Evolutionary conservation across 257 asterid genomes (phyloP).

Genomic region (Galeopsis tetrahit): DNA sequence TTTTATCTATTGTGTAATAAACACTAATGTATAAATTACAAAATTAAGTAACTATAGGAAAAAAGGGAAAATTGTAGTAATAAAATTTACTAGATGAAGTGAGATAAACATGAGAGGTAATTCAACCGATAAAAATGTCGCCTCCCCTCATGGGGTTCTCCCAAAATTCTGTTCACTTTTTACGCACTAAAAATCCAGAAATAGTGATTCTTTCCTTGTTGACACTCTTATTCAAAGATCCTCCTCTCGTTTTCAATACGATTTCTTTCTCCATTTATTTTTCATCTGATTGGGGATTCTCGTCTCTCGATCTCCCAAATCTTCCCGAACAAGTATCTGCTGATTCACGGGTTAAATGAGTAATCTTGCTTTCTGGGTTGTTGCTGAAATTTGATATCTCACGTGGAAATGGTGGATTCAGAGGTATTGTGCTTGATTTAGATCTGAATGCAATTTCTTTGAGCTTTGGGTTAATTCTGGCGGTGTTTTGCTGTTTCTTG

Average conservation of each 20-base stretch:
- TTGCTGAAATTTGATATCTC: conserved; percentile 26
- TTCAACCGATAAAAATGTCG: neutral
- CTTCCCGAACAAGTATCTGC: neutral
- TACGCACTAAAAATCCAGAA: conserved; percentile 27
- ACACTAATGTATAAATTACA: neutral
- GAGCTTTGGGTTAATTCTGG: conserved; percentile 8
- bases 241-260: conserved; percentile 33
- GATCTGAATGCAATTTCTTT: conserved; percentile 36
- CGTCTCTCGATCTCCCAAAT: conserved; percentile 25
- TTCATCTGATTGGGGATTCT: conserved; percentile 18
- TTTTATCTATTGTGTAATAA: too few relatives aligned
- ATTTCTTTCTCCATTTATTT: conserved; percentile 27
- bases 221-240: conserved; percentile 35
- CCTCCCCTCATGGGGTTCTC: conserved; percentile 9
- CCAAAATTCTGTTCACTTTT: conserved; percentile 29
- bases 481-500: conserved; percentile 16
- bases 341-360: conserved; percentile 26
- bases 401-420: conserved; percentile 32
- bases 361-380: conserved; percentile 19
- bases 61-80: too few relatives aligned
- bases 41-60: neutral
- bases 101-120: neutral
- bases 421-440: conserved; percentile 30
- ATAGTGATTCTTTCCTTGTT: conserved; percentile 29
- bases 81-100: neutral